Evolutionary conservation across 345 rosid genomes (phyloP), one percentile per base, ranked within the genome.

Genomic region (Acer negundo): DNA sequence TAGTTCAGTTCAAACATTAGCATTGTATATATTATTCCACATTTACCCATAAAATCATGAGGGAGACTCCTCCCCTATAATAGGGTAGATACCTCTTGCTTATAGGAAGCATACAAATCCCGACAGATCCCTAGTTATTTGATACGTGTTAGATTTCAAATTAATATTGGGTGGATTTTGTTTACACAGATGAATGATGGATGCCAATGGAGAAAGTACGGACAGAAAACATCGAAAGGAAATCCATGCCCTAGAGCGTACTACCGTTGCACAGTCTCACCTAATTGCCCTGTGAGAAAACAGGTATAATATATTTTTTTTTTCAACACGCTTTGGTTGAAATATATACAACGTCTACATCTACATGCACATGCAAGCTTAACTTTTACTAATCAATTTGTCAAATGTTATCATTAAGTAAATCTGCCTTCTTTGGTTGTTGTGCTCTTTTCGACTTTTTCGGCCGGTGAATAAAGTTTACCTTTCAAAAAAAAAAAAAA

Each of bases 141-240:
- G 38, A 0, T 35, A 6, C 38, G 1, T 35, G 38, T 35, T 4
- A 4, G 4, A 35, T 35, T 35, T 35, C 38, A 35, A 35, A 35
- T 35, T 35, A 35, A 35, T n/a, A 20, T 31, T 31, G 20, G 20
- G 58, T 53, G 7, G 8, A 16, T 53, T 53, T 46, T 16, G 5
- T 71, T 53, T 16, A 42, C 10, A 42, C 55, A 82, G 84, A 82
- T 74, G 49, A 40, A 53, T 55, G 84, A 82, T 64, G 84, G 85
- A 59, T 82, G 85, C 40, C 82, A 82, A 75, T 82, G 85, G 85
- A 82, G 85, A 47, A 82, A 82, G 22, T 82, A 82, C 38, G 84
- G 84, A 11, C 84, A 81, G 62, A 81, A 81, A 62, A 62, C 56
- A 73, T 76, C 81, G 1, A 82, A 82, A 40, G 82, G 85, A 40